Percentiles rank a stretch among this genome's conserved stretches.
phyloP scores from a whole-genome alignment of 208 protist genomes.

The Trypanosoma boissoni region DNA sequence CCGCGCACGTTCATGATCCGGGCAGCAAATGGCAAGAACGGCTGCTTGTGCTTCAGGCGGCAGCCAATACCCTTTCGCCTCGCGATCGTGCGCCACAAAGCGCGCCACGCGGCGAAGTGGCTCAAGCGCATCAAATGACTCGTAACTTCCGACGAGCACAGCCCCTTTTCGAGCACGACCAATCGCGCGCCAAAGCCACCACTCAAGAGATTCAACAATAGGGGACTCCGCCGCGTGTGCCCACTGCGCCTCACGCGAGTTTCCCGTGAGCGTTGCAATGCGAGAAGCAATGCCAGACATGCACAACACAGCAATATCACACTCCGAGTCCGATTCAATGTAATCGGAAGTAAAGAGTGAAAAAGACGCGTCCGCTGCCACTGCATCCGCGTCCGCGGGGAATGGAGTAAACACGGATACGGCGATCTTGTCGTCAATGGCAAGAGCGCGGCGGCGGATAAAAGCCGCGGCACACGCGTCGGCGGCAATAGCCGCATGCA shows the following conservation, averaged over 20 bases:
- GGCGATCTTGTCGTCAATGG: conserved; percentile 7
- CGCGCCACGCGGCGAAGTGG: conserved; percentile 52
- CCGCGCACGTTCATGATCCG: conserved; percentile 66
- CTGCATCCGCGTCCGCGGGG: conserved; percentile 8
- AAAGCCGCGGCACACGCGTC: conserved; percentile 62
- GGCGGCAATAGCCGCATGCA: conserved; percentile 32
- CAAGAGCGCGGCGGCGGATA: conserved; percentile 36
- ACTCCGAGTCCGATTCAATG: conserved; percentile 40
- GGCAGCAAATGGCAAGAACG: conserved; percentile 65
- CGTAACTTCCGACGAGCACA: conserved; percentile 64
- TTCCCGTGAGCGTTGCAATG: conserved; percentile 1
- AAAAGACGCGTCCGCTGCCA: conserved; percentile 14
- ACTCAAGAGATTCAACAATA: conserved; percentile 61
- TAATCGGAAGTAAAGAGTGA: conserved; percentile 15
- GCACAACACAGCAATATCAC: conserved; percentile 62
- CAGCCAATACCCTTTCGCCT: conserved; percentile 61
- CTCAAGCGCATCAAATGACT: conserved; percentile 54
- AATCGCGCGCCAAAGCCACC: conserved; percentile 70
- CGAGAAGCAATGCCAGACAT: conserved; percentile 38
- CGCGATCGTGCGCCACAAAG: conserved; percentile 56
- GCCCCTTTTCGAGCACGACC: conserved; percentile 51
- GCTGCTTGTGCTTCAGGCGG: conserved; percentile 41
- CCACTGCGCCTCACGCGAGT: conserved; percentile 11
- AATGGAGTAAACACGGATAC: conserved; percentile 8
- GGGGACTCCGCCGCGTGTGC: conserved; percentile 26